phyloP scores from a whole-genome alignment of 148 eudicot genomes.

The Chenopodium album region DNA sequence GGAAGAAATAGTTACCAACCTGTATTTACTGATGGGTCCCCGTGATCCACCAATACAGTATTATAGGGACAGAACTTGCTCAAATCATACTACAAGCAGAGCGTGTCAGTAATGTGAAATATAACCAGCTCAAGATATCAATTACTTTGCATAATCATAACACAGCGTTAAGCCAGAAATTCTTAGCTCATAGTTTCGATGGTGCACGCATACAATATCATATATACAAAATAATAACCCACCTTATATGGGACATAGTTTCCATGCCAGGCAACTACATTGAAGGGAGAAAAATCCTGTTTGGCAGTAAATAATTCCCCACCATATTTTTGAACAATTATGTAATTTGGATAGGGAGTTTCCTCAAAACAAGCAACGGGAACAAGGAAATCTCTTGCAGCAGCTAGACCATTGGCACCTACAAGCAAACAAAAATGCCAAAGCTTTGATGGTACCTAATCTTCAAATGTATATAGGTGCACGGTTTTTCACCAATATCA shows the following conservation, averaged over 20 bases:
- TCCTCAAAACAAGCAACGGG: conserved; percentile 91
- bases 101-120: conserved; percentile 25
- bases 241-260: conserved; percentile 95
- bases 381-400: conserved; percentile 81
- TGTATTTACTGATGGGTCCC: conserved; percentile 96
- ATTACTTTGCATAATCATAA: background rate
- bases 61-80: conserved; percentile 88
- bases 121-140: background rate
- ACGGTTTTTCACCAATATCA: background rate
- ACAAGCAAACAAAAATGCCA: conserved; percentile 9
- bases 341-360: conserved; percentile 55
- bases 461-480: background rate
- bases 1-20: conserved; percentile 38
- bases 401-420: conserved; percentile 99
- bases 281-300: conserved; percentile 96
- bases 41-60: conserved; percentile 89
- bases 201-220: too few species aligned
- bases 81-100: conserved; percentile 77
- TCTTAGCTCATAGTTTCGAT: background rate
- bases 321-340: conserved; percentile 85
- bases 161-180: background rate
- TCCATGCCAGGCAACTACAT: conserved; percentile 99
- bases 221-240: background rate
- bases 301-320: conserved; percentile 95
- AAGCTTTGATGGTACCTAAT: background rate